Evolutionary conservation across 768 basidiomycete genomes (phyloP).

Genomic region (Tricholoma flavovirens): DNA sequence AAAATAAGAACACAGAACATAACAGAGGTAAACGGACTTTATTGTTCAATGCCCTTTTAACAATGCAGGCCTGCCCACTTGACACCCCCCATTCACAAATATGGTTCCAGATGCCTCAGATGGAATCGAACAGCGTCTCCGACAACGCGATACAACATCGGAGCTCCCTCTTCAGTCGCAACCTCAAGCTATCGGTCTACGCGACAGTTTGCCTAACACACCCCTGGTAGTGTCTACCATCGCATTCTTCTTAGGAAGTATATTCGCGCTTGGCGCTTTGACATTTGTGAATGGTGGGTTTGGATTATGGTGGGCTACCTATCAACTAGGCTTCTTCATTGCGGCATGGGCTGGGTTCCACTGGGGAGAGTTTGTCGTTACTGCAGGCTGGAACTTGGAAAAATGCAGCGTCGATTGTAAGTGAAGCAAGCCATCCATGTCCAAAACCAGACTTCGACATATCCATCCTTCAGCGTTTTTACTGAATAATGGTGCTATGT

Average conservation of each 20-base stretch:
- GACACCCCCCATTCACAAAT: slow-evolving; percentile 15
- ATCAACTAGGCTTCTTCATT: slow-evolving; percentile 78
- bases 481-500: slow-evolving; percentile 81
- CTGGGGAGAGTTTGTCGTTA: slow-evolving; percentile 91
- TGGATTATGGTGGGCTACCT: slow-evolving; percentile 55
- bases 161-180: slow-evolving; percentile 48
- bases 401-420: slow-evolving; percentile 92
- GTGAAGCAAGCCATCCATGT: slow-evolving; percentile 28
- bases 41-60: slow-evolving; percentile 18
- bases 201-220: slow-evolving; percentile 81
- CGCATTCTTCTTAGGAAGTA: slow-evolving; percentile 78
- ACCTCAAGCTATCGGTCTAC: slow-evolving; percentile 35
- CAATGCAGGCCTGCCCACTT: slow-evolving; percentile 9
- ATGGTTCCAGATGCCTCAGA: slow-evolving; percentile 28
- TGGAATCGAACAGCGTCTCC: slow-evolving; percentile 38
- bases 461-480: slow-evolving; percentile 64
- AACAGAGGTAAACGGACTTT: slow-evolving; percentile 22
- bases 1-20: slow-evolving; percentile 9
- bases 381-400: slow-evolving; percentile 91
- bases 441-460: background rate
- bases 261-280: slow-evolving; percentile 54
- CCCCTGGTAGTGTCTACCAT: slow-evolving; percentile 72
- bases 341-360: slow-evolving; percentile 87
- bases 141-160: slow-evolving; percentile 30
- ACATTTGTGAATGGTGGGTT: slow-evolving; percentile 47